phyloP scores from a whole-genome alignment of 2,329 filamentous ascomycete species.

The Fusarium sp. region DNA sequence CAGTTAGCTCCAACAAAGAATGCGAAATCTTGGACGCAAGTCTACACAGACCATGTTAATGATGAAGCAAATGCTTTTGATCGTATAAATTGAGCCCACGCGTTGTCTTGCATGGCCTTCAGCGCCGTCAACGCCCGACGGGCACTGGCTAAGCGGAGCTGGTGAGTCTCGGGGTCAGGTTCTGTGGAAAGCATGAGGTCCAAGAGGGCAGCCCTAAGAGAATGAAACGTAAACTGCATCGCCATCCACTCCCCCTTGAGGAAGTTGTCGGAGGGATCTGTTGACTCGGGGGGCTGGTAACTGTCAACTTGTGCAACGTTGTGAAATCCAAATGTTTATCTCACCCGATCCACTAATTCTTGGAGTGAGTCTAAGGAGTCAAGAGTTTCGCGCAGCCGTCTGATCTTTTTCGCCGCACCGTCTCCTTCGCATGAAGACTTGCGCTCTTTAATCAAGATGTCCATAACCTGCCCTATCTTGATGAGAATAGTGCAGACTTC shows the following conservation, averaged over 20 bases:
- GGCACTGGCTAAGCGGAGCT: neutral
- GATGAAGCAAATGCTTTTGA: slow-evolving; percentile 13
- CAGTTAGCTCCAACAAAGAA: neutral
- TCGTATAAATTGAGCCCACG: slow-evolving; percentile 8
- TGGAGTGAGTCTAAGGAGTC: neutral
- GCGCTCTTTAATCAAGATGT: no score
- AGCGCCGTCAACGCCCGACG: slow-evolving; percentile 1
- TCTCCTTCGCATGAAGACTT: no score
- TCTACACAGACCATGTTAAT: slow-evolving; percentile 8
- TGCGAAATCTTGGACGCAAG: neutral
- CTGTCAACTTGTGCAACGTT: no score
- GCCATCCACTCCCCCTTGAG: slow-evolving; percentile 8
- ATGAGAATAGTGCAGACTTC: no score
- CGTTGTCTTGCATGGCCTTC: slow-evolving; percentile 14
- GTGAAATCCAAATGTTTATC: neutral
- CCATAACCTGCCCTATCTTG: no score
- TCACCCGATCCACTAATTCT: neutral
- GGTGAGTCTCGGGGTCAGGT: neutral
- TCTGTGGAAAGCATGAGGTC: neutral
- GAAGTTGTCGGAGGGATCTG: neutral
- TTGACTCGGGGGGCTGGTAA: no score
- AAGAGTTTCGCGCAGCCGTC: neutral
- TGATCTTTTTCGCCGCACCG: neutral
- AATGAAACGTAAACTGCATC: slow-evolving; percentile 12
- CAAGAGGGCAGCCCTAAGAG: neutral